Evolutionary conservation across 805 yeast genomes (phyloP).

Genomic region (Spencermartinsiella europaea): DNA sequence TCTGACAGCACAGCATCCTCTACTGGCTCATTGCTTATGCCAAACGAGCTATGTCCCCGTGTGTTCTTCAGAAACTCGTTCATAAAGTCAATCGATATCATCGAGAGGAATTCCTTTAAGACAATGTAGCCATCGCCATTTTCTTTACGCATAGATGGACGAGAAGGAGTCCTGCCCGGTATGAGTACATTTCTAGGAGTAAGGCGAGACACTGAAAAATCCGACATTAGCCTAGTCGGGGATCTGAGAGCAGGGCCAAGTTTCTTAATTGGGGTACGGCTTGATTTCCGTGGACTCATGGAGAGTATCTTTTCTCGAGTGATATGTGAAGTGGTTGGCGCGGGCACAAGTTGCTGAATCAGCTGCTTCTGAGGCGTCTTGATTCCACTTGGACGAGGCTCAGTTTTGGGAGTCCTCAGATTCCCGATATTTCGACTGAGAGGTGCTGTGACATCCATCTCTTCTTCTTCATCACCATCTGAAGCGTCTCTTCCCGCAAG

Average conservation of each 20-base stretch:
- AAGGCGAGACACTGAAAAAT: neutral
- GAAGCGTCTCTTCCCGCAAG: neutral
- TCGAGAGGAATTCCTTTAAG: conserved; percentile 23
- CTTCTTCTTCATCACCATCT: neutral
- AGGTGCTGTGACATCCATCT: neutral
- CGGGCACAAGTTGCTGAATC: neutral
- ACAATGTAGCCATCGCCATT: conserved; percentile 16
- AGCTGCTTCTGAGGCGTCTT: neutral
- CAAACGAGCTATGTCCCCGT: conserved; percentile 20
- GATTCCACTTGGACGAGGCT: neutral
- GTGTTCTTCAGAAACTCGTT: conserved; percentile 23
- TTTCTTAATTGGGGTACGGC: neutral
- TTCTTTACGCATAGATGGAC: neutral
- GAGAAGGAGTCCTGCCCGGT: neutral
- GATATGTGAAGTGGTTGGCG: neutral
- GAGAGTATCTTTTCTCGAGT: neutral
- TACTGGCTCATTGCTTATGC: conserved; percentile 13
- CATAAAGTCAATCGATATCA: conserved; percentile 28
- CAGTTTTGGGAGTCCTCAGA: neutral
- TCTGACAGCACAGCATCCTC: conserved; percentile 30
- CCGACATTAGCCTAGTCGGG: neutral
- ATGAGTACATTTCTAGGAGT: neutral
- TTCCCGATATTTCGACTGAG: neutral
- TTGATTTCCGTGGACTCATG: neutral
- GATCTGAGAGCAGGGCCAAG: neutral